Base-by-base conservation (phyloP, 768 basidiomycete genomes). In the Kockovaella imperatae region DNA sequence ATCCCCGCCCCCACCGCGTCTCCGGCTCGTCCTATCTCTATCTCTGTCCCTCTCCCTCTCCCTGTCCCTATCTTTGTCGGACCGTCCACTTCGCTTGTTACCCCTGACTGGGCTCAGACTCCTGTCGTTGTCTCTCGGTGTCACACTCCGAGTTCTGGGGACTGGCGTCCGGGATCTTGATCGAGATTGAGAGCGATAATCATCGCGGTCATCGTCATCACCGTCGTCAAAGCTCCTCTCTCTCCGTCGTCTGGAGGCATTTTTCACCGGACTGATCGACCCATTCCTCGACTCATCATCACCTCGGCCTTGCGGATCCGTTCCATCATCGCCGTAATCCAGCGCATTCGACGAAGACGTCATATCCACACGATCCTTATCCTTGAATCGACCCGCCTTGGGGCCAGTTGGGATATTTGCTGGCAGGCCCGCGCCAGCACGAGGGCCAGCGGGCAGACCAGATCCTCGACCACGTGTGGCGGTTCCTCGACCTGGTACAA, bases 311-410 rank as follows among this genome's bases (percentile, higher is more conserved):
- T 18, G 18, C n/a, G 40, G 23, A 20, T 11, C 18, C 10, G 36
- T 8, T 23, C 23, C 40, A 42, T 29, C 53, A 17, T 24, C 54
- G n/a, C 64, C 64, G 29, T 67, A 67, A 32, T 67, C 65, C 13
- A 67, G 45, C 0, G 51, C 36, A 14, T 48, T 51, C 3, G 57
- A 53, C 11, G 50, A 35, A 4, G 53, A 48, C 3, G 50, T 35
- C 8, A 42, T 42, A 18, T 63, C 62, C 26, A 64, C 65, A 3
- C 54, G 46, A 45, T 67, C 65, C 39, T 67, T 67, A 35, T 67
- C 65, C 36, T 48, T 50, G 54, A 67, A 67, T 47, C 65, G 54
- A 23, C 65, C 65, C 25, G 62, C 65, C 53, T 67, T 67, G 32
- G 65, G 65, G 4, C 65, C 65, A 26, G 50, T 61, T 0, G 65